These are phyloP conservation scores for Canna indica DNA, from an alignment of 176 grass and related monocot genomes.

Conservation along the genomic window DNA sequence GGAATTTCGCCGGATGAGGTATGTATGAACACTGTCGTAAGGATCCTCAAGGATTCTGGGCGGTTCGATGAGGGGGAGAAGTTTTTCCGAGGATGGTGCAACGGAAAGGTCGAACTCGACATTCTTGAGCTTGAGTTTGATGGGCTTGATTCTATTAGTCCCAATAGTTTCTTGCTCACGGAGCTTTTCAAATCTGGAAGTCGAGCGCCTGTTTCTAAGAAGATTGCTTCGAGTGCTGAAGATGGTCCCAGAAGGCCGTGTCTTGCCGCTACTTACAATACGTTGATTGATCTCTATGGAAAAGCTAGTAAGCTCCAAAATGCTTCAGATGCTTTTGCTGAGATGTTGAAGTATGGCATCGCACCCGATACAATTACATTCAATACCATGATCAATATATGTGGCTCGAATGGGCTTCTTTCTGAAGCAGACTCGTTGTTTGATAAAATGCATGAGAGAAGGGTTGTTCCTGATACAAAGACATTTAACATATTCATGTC, in stretches of 20 bases:
- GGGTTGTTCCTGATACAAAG: constrained; percentile 39
- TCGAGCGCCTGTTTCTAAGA: constrained; percentile 9
- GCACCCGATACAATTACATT: constrained; percentile 42
- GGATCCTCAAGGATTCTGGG: constrained; percentile 49
- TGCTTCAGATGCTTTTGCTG: constrained; percentile 35
- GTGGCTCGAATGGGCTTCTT: constrained; percentile 25
- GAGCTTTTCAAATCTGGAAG: constrained; percentile 24
- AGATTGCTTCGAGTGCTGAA: neutral
- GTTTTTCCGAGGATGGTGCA: constrained; percentile 48
- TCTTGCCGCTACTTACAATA: constrained; percentile 50
- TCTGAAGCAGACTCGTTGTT: constrained; percentile 36
- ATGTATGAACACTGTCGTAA: constrained; percentile 55
- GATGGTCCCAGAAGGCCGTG: constrained; percentile 26
- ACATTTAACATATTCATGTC: constrained; percentile 58
- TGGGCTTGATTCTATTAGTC: constrained; percentile 21
- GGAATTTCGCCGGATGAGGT: constrained; percentile 46
- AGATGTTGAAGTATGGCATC: constrained; percentile 36
- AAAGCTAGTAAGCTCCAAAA: constrained; percentile 47
- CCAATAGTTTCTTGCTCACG: constrained; percentile 36
- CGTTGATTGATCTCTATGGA: constrained; percentile 56
- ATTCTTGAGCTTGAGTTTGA: constrained; percentile 37
- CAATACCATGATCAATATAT: constrained; percentile 50
- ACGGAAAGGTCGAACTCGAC: constrained; percentile 41
- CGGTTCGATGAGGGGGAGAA: constrained; percentile 26
- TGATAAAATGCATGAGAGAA: constrained; percentile 38